These are phyloP conservation scores for Spencermartinsiella europaea DNA, from an alignment of 805 yeast species.

Conservation along the genomic window DNA sequence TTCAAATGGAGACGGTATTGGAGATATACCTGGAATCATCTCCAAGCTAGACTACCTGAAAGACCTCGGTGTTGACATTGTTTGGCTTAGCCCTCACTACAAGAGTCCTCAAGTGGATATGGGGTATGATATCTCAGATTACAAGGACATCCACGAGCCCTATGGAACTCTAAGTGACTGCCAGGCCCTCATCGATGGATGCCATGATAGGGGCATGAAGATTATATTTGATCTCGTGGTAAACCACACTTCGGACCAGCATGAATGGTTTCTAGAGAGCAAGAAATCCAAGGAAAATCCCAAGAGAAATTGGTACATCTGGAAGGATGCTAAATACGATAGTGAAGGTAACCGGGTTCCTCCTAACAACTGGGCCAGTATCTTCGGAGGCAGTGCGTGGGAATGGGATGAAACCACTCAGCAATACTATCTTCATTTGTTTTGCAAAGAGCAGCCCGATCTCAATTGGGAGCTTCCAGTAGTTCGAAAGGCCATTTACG, in stretches of 20 bases:
- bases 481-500: conserved; percentile 36
- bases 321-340: conserved; percentile 46
- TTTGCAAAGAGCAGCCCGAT: conserved; percentile 54
- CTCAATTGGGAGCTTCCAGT: conserved; percentile 54
- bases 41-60: conserved; percentile 48
- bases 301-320: conserved; percentile 58
- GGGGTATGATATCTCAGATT: conserved; percentile 59
- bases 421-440: conserved; percentile 51
- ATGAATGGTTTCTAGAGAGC: conserved; percentile 55
- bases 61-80: conserved; percentile 46
- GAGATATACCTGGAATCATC: conserved; percentile 52
- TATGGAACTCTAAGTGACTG: conserved; percentile 53
- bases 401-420: conserved; percentile 47
- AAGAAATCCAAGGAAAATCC: conserved; percentile 45
- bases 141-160: conserved; percentile 44
- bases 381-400: conserved; percentile 57
- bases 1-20: conserved; percentile 55
- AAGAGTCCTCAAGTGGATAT: conserved; percentile 57
- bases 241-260: conserved; percentile 54
- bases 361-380: conserved; percentile 53
- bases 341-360: conserved; percentile 46
- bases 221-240: conserved; percentile 52
- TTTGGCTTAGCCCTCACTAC: conserved; percentile 56
- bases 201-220: conserved; percentile 47
- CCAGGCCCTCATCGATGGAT: conserved; percentile 42